Conservation (phyloP, 495 filamentous ascomycete species). For the Penicillium bovifimosum region DNA sequence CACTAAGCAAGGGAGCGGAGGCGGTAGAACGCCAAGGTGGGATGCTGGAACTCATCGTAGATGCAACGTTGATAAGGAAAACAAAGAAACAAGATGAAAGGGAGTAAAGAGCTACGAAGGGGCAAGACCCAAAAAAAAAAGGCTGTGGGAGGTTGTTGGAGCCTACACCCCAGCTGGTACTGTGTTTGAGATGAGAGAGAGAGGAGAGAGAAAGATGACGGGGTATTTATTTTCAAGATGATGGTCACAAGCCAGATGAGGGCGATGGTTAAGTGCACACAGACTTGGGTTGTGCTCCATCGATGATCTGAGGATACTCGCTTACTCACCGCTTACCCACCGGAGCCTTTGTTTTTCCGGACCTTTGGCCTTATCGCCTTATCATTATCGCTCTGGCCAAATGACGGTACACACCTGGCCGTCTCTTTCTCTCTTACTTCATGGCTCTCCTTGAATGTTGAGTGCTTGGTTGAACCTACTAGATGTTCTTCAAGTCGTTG, state of each 20-base stretch:
- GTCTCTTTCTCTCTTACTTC: background rate
- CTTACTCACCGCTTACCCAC: slow-evolving; percentile 19
- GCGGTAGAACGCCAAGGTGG: slow-evolving; percentile 41
- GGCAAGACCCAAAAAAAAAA: background rate
- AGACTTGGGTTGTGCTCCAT: background rate
- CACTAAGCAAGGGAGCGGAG: slow-evolving; percentile 27
- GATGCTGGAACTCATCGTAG: slow-evolving; percentile 36
- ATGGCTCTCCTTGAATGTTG: slow-evolving; percentile 6
- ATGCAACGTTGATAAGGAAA: slow-evolving; percentile 11
- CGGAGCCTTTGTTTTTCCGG: slow-evolving; percentile 14
- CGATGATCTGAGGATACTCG: slow-evolving; percentile 7
- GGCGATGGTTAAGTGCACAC: background rate
- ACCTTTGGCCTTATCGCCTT: slow-evolving; percentile 11
- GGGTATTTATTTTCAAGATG: slow-evolving; percentile 2
- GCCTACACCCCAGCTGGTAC: slow-evolving; percentile 8
- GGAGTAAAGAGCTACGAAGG: slow-evolving; percentile 18
- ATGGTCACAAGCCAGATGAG: background rate
- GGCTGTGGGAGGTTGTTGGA: background rate
- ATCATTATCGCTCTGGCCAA: slow-evolving; percentile 10
- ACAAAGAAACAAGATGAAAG: slow-evolving; percentile 15
- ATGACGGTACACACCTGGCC: background rate
- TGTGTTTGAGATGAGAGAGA: background rate
- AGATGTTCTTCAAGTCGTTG: slow-evolving; percentile 92
- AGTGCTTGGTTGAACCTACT: slow-evolving; percentile 33
- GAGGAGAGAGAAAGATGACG: background rate